Evolutionary conservation across 2,329 filamentous ascomycete genomes (phyloP).

Genomic region (Nemania serpens): DNA sequence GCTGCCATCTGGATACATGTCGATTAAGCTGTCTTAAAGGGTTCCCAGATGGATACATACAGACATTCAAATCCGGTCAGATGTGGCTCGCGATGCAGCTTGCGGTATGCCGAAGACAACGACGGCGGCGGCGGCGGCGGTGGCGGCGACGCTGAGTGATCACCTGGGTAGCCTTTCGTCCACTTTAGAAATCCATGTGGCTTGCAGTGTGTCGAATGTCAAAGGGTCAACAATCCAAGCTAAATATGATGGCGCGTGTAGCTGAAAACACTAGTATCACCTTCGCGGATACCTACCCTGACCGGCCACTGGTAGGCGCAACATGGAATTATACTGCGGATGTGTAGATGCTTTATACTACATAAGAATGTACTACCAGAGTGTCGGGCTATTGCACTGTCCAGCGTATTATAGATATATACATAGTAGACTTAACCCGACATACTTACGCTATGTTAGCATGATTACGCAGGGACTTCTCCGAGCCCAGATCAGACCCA

Average conservation of each 20-base stretch:
- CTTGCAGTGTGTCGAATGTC: slow-evolving; percentile 11
- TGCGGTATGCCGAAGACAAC: not conserved
- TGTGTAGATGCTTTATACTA: too few species aligned
- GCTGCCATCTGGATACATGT: not conserved
- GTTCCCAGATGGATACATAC: not conserved
- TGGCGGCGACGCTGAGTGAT: not conserved
- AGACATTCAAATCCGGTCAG: not conserved
- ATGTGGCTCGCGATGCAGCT: not conserved
- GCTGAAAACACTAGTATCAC: slow-evolving; percentile 17
- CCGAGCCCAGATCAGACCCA: not conserved
- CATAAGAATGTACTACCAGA: not conserved
- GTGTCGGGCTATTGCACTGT: not conserved
- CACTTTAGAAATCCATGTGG: slow-evolving; percentile 7
- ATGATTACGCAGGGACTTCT: not conserved
- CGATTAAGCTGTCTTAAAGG: not conserved
- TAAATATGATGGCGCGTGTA: slow-evolving; percentile 10
- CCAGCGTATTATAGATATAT: too few species aligned
- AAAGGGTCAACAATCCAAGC: slow-evolving; percentile 4
- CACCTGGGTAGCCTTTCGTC: not conserved
- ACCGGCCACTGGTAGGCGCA: too few species aligned
- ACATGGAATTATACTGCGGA: not conserved
- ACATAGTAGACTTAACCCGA: too few species aligned
- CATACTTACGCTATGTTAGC: slow-evolving; percentile 9
- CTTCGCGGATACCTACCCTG: slow-evolving; percentile 6
- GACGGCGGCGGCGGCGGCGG: not conserved